Evolutionary conservation across 2,329 filamentous ascomycete genomes (phyloP).

Genomic region (Tolypocladium tropicale): DNA sequence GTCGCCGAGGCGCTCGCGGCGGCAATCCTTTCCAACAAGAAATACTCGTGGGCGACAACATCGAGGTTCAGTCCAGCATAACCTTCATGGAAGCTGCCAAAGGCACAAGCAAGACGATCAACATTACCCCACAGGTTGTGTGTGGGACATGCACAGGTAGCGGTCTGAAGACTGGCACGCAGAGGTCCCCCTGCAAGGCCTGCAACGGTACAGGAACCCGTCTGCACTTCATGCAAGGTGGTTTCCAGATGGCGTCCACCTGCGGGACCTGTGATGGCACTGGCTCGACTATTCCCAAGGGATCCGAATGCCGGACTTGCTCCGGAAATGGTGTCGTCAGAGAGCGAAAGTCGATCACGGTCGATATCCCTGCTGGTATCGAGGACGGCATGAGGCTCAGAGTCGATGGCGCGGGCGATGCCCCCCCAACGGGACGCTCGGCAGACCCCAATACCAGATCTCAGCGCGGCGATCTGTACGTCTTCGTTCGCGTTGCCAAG

Average conservation of each 20-base stretch:
- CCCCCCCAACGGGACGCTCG: conserved; percentile 63
- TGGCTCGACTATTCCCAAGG: conserved; percentile 65
- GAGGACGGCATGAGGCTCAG: conserved; percentile 93
- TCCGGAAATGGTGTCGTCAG: conserved; percentile 74
- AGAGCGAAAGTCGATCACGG: conserved; percentile 70
- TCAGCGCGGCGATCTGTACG: conserved; percentile 81
- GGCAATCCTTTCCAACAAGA: conserved; percentile 62
- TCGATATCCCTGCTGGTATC: conserved; percentile 91
- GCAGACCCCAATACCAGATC: conserved; percentile 52
- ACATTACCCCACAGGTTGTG: conserved; percentile 67
- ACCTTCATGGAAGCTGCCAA: conserved; percentile 95
- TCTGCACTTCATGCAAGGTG: conserved; percentile 81
- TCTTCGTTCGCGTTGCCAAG: conserved; percentile 79
- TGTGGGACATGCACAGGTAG: conserved; percentile 78
- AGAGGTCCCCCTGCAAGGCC: conserved; percentile 60
- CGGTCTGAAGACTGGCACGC: conserved; percentile 73
- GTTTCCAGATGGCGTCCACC: conserved; percentile 92
- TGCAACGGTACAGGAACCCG: conserved; percentile 82
- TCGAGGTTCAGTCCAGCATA: conserved; percentile 87
- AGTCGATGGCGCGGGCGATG: conserved; percentile 78
- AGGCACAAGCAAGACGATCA: conserved; percentile 79
- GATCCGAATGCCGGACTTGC: conserved; percentile 73
- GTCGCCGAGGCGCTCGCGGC: conserved; percentile 34
- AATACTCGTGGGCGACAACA: conserved; percentile 86
- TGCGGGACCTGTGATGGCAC: conserved; percentile 73